phyloP scores from a whole-genome alignment of 2,329 filamentous ascomycete species.

The Exophiala viscosa region DNA sequence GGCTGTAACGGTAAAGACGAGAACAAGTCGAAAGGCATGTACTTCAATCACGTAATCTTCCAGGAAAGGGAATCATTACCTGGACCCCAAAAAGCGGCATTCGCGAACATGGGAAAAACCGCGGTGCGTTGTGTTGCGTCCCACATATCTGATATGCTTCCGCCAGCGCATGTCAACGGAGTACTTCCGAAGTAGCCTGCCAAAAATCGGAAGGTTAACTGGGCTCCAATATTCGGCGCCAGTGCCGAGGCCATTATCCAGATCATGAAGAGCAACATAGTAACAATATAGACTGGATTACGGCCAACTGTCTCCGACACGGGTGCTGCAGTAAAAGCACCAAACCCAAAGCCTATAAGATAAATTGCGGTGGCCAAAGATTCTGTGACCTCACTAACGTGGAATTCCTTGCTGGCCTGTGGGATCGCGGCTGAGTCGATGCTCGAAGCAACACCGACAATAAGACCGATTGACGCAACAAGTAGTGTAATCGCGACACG shows the following conservation, averaged over 20 bases:
- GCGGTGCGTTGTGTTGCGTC: background rate
- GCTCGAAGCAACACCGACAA: constrained; percentile 47
- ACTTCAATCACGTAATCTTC: too few relatives aligned
- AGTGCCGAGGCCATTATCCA: constrained; percentile 48
- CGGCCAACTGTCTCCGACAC: constrained; percentile 49
- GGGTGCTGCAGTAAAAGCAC: constrained; percentile 48
- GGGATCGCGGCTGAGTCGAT: constrained; percentile 47
- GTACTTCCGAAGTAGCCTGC: constrained; percentile 50
- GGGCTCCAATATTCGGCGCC: constrained; percentile 45
- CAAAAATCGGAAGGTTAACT: constrained; percentile 49
- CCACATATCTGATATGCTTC: constrained; percentile 1
- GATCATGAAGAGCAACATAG: constrained; percentile 46
- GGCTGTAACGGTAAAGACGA: too few relatives aligned
- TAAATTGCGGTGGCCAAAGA: constrained; percentile 41
- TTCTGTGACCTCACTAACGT: constrained; percentile 43
- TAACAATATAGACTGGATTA: constrained; percentile 48
- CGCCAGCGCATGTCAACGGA: constrained; percentile 34
- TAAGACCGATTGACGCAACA: constrained; percentile 42
- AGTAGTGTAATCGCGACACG: constrained; percentile 36
- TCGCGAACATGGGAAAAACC: constrained; percentile 48
- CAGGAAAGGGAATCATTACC: too few relatives aligned
- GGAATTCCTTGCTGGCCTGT: constrained; percentile 38
- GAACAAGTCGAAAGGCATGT: too few relatives aligned
- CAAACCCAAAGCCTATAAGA: constrained; percentile 48
- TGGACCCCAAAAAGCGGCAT: constrained; percentile 22